Conservation (phyloP, 2,329 filamentous ascomycete genomes). For the Nemania sp. region DNA sequence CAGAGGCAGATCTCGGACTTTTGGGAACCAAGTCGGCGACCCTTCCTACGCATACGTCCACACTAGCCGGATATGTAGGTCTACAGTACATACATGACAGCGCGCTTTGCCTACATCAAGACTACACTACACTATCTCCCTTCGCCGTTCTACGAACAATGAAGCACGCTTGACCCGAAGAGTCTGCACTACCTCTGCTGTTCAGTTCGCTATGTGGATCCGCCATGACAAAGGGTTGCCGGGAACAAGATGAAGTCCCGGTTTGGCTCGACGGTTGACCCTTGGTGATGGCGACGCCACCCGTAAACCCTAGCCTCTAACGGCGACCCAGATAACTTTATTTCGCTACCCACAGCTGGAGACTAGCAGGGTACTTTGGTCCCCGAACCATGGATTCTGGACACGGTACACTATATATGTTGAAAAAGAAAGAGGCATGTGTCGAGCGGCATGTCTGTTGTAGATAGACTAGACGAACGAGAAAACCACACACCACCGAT, state of each 20-base stretch:
- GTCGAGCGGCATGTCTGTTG: background rate
- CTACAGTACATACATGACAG: background rate
- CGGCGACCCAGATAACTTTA: background rate
- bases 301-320: background rate
- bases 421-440: no score
- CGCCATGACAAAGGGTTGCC: constrained; percentile 4
- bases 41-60: background rate
- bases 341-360: background rate
- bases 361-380: constrained; percentile 1
- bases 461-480: background rate
- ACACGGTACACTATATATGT: background rate
- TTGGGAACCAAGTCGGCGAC: constrained; percentile 21
- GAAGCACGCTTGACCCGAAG: constrained; percentile 6
- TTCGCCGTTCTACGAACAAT: background rate
- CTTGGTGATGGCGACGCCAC: constrained; percentile 6
- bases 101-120: background rate
- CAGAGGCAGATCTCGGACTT: background rate
- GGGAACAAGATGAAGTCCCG: background rate
- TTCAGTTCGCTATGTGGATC: constrained; percentile 18
- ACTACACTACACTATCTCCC: background rate
- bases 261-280: constrained; percentile 7
- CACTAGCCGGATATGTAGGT: constrained; percentile 4
- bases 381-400: constrained; percentile 1
- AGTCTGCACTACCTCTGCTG: background rate
- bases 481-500: background rate